Evolutionary conservation across 345 rosid genomes (phyloP), one percentile per base, ranked within the genome.

Genomic region (Rhizophora mangle): DNA sequence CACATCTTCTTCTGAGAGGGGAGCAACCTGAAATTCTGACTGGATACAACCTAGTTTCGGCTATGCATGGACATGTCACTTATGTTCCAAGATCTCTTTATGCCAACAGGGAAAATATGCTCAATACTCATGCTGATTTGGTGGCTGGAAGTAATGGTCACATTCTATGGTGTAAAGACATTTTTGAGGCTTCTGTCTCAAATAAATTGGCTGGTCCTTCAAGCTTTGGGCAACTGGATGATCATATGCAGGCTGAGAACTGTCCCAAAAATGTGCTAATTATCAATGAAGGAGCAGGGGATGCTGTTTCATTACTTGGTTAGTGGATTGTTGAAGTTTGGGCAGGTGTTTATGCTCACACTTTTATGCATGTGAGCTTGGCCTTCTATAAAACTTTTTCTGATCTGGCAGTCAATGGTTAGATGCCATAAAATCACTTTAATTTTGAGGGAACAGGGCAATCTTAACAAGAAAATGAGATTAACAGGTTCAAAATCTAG

Each of bases 261-360:
- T 56, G 65, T 69, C 46, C 59, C 57, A 83, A 77, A 72, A 94
- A 85, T 83, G 90, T 94, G 68, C 46, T 78, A 49, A 79, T 94
- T 52, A 76, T 94, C 39, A 94, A 88, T 78, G 98, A 94, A 88
- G 98, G 97, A 34, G 92, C 96, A 3, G 91, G 91, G 58, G 93
- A 87, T 77, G 80, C 81, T 66, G 78, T 85, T 54, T 97, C 96
- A 20, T 80, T 91, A 65, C 82, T 91, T n/a, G 98, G 98, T 91
- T 82, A 78, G 68, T 39, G 30, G 18, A 60, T 34, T 32, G 34
- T 30, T 24, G 60, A 27, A 15, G 60, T 22, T 9, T 56, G 16
- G 5, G 59, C 29, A 8, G 11, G 27, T 55, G 59, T 55, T 55
- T 55, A 7, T 21, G 27, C 13, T 54, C 26, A 11, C 58, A 54